Conservation (phyloP, 1,284 basidiomycete genomes). For the Boletus smithii region DNA sequence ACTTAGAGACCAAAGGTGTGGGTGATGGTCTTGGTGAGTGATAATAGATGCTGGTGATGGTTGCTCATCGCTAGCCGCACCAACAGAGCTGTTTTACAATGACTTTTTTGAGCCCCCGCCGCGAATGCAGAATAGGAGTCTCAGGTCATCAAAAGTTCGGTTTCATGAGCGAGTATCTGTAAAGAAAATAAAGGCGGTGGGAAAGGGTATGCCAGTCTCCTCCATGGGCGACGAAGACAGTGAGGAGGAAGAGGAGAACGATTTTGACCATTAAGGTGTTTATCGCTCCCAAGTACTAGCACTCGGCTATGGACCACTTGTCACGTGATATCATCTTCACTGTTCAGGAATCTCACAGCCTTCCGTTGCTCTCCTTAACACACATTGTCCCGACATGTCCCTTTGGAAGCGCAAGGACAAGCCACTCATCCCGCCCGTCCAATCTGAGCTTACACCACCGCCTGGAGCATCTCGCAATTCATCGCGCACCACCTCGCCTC, state of each 20-base stretch:
- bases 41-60: neutral
- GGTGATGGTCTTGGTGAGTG: slow-evolving; percentile 44
- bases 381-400: slow-evolving; percentile 50
- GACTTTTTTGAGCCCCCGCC: slow-evolving; percentile 71
- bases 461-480: slow-evolving; percentile 34
- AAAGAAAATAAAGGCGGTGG: slow-evolving; percentile 69
- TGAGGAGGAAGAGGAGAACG: slow-evolving; percentile 33
- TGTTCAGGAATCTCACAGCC: neutral
- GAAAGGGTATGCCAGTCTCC: slow-evolving; percentile 54
- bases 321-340: slow-evolving; percentile 21
- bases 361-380: slow-evolving; percentile 2
- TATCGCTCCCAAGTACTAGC: neutral
- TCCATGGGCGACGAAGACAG: slow-evolving; percentile 40
- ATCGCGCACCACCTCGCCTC: slow-evolving; percentile 38
- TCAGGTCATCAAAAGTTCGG: slow-evolving; percentile 50
- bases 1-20: slow-evolving; percentile 36
- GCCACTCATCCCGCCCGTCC: slow-evolving; percentile 67
- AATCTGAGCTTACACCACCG: slow-evolving; percentile 32
- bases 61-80: slow-evolving; percentile 1
- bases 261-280: slow-evolving; percentile 7
- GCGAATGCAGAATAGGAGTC: slow-evolving; percentile 20
- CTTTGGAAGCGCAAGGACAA: slow-evolving; percentile 75
- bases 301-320: no score
- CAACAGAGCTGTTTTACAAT: slow-evolving; percentile 57
- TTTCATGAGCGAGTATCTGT: slow-evolving; percentile 82